Evolutionary conservation across 2,329 filamentous ascomycete species (phyloP), one percentile per base, ranked within the genome.

Genomic region (Anthostomella pinea): DNA sequence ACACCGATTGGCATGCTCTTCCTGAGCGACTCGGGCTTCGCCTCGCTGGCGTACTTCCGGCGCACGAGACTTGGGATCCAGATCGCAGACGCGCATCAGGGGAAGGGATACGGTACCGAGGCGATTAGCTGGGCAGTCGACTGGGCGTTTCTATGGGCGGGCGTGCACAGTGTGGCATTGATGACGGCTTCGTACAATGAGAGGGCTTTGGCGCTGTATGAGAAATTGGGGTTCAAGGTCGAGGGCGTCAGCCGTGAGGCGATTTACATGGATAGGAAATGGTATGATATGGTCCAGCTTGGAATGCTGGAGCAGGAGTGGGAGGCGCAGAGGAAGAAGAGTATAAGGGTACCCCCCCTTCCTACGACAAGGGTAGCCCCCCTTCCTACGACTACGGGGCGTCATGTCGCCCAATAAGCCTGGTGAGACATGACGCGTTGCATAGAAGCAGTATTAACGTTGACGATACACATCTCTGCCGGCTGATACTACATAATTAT

Each of bases 71-170:
- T 73, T 7, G 64, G 59, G 0, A 54, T 72, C n/a, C 48, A 53
- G 0, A 56, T 73, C 5, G 44, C 60, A 2, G 46, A 53, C 0
- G 6, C 38, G 0, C 61, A 63, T 33, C 64, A 69, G 35, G 54
- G 58, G 0, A 45, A 58, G 14, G 69, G 71, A 0, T 74, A 73
- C 35, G 71, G 71, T 2, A 49, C 45, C 6, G 70, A 74, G 45
- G 65, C 67, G 1, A 66, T 75, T 28, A 54, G 57, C 17, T 76
- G 69, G 70, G 62, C 53, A 1, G 44, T 72, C 3, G 60, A 68
- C 16, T 74, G 69, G 62, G 65, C 65, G 0, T 75, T 75, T 43
- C 45, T 50, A 5, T 54, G 56, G n/a, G 68, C 60, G 1, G 65
- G 64, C 0, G 47, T 71, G 52, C 71, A 75, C 42, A 54, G 65